These are phyloP conservation scores for Candida incommunis DNA, from an alignment of 805 yeast species.

Conservation along the genomic window DNA sequence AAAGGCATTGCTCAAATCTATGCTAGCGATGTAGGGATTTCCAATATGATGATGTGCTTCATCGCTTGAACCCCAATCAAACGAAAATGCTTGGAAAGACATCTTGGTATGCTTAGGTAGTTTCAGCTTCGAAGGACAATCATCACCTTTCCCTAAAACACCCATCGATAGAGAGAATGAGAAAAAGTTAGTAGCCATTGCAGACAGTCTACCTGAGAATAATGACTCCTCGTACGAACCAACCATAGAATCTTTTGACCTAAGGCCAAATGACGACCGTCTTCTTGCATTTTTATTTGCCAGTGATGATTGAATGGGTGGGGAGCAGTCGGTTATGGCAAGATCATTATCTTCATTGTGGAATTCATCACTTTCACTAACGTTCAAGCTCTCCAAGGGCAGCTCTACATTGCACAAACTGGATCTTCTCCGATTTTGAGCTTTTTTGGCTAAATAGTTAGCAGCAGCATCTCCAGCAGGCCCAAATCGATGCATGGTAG, in stretches of 20 bases:
- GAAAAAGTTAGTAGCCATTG: slow-evolving; percentile 15
- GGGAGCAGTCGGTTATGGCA: no score
- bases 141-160: slow-evolving; percentile 16
- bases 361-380: neutral
- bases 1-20: slow-evolving; percentile 8
- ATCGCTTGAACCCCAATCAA: slow-evolving; percentile 13
- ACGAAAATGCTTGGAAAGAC: slow-evolving; percentile 19
- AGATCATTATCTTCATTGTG: neutral
- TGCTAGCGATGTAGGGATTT: slow-evolving; percentile 17
- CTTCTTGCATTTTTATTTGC: no score
- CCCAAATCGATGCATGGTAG: no score
- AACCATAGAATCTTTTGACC: slow-evolving; percentile 13
- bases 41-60: slow-evolving; percentile 3
- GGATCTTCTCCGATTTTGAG: neutral
- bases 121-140: slow-evolving; percentile 9
- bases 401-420: neutral
- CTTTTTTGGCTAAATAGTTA: neutral
- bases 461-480: no score
- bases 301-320: no score
- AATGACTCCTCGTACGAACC: slow-evolving; percentile 23
- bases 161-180: slow-evolving; percentile 15
- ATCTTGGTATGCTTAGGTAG: slow-evolving; percentile 16
- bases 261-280: neutral
- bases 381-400: neutral
- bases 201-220: slow-evolving; percentile 18